Conservation (phyloP, 2,329 filamentous ascomycete genomes). For the Arthroderma sp. region DNA sequence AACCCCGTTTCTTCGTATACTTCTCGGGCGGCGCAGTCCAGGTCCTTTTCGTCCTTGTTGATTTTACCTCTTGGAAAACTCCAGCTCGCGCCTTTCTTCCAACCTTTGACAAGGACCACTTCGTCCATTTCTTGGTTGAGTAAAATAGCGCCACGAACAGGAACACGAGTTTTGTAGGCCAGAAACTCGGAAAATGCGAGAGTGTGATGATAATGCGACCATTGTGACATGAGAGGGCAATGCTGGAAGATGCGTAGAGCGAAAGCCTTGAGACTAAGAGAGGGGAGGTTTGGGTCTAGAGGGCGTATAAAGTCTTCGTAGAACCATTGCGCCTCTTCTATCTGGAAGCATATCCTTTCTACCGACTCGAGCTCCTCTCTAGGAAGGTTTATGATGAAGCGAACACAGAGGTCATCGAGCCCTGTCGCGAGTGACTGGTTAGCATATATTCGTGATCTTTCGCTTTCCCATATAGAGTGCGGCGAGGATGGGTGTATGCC, state of each 20-base stretch:
- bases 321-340: slow-evolving; percentile 99
- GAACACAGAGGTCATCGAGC: slow-evolving; percentile 95
- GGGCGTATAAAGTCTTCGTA: slow-evolving; percentile 99
- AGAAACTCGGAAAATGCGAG: slow-evolving; percentile 85
- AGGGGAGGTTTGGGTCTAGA: slow-evolving; percentile 69
- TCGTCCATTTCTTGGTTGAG: slow-evolving; percentile 91
- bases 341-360: slow-evolving; percentile 92
- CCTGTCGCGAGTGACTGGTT: slow-evolving; percentile 36
- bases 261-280: slow-evolving; percentile 72
- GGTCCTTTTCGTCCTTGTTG: slow-evolving; percentile 88
- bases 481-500: slow-evolving; percentile 15
- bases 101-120: slow-evolving; percentile 85
- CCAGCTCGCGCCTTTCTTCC: slow-evolving; percentile 95
- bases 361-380: slow-evolving; percentile 79
- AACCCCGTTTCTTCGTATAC: slow-evolving; percentile 94
- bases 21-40: slow-evolving; percentile 87
- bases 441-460: slow-evolving; percentile 1
- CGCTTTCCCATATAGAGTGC: neutral
- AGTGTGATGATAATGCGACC: slow-evolving; percentile 63
- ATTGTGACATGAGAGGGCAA: slow-evolving; percentile 74
- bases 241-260: slow-evolving; percentile 86
- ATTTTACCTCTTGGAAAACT: slow-evolving; percentile 96
- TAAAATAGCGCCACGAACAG: slow-evolving; percentile 86
- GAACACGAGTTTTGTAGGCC: slow-evolving; percentile 85
- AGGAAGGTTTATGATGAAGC: slow-evolving; percentile 95